Evolutionary conservation across 2,329 filamentous ascomycete species (phyloP).

Genomic region (Colletotrichum graminicola): DNA sequence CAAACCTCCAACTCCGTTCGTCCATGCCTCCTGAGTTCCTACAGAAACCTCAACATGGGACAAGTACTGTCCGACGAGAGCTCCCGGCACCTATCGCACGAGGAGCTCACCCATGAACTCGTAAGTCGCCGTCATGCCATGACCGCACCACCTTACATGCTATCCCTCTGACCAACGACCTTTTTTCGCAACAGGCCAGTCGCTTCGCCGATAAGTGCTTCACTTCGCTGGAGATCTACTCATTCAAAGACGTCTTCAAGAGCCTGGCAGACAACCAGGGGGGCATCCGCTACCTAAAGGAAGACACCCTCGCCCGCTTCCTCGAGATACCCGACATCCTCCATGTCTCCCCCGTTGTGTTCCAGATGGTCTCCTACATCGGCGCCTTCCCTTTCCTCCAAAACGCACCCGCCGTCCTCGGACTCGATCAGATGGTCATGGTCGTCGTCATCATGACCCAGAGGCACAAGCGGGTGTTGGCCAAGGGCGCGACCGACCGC

Average conservation of each 20-base stretch:
- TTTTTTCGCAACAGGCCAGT: conserved; percentile 59
- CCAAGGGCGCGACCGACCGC: conserved; percentile 68
- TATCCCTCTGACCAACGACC: conserved; percentile 24
- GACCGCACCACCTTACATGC: neutral
- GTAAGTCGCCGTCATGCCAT: conserved; percentile 52
- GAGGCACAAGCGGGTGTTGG: conserved; percentile 73
- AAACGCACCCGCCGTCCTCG: conserved; percentile 77
- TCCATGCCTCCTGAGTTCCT: conserved; percentile 6
- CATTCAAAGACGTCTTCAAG: conserved; percentile 79
- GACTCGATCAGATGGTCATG: conserved; percentile 78
- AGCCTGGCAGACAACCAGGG: conserved; percentile 75
- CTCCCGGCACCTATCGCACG: conserved; percentile 60
- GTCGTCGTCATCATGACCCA: conserved; percentile 80
- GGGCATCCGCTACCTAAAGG: conserved; percentile 74
- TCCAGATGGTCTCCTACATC: conserved; percentile 78
- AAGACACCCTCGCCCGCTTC: conserved; percentile 77
- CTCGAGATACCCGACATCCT: conserved; percentile 80
- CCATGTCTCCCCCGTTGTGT: conserved; percentile 75
- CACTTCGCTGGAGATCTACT: conserved; percentile 78
- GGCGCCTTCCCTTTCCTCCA: conserved; percentile 80
- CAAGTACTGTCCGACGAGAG: conserved; percentile 63
- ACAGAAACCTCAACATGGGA: conserved; percentile 58
- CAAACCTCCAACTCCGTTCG: neutral
- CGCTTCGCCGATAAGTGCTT: conserved; percentile 79
- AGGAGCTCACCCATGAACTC: conserved; percentile 64